These are phyloP conservation scores for Nothophytophthora sp. DNA, from an alignment of 352 stramenopile species.

Conservation along the genomic window DNA sequence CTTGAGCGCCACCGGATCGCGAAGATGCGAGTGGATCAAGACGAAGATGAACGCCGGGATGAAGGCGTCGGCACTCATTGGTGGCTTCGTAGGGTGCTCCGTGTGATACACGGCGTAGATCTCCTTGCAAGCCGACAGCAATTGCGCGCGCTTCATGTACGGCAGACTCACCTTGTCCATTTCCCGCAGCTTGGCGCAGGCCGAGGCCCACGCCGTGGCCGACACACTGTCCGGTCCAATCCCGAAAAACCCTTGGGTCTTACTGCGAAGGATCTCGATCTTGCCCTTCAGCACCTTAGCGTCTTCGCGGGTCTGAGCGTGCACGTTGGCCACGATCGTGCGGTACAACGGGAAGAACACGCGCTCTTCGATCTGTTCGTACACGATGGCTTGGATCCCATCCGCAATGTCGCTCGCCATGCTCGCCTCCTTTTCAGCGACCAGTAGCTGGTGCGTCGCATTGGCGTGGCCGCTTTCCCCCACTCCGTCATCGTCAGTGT, in stretches of 20 bases:
- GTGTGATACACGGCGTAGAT: conserved; percentile 80
- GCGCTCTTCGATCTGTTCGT: conserved; percentile 86
- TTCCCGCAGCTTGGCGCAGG: conserved; percentile 63
- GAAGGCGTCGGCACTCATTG: conserved; percentile 87
- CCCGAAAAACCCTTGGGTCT: conserved; percentile 84
- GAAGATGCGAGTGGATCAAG: conserved; percentile 72
- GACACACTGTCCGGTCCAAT: conserved; percentile 74
- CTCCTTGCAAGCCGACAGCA: conserved; percentile 78
- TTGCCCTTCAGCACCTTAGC: conserved; percentile 76
- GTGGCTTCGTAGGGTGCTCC: conserved; percentile 68
- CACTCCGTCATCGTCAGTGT: conserved; percentile 29
- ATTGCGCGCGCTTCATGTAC: conserved; percentile 81
- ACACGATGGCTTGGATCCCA: conserved; percentile 66
- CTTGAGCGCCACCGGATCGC: conserved; percentile 71
- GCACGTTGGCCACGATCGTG: conserved; percentile 65
- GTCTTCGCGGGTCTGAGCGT: conserved; percentile 56
- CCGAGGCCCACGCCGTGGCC: conserved; percentile 55
- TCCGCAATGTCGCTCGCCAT: conserved; percentile 59
- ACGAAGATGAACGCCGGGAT: conserved; percentile 90
- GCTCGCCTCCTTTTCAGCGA: conserved; percentile 25
- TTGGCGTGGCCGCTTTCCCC: conserved; percentile 14
- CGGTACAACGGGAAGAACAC: conserved; percentile 83
- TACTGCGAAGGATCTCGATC: conserved; percentile 78
- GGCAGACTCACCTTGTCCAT: conserved; percentile 80
- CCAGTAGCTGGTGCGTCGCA: not conserved